These are phyloP conservation scores for Sophora flavescens DNA, from an alignment of 306 rosid species.

Conservation along the genomic window DNA sequence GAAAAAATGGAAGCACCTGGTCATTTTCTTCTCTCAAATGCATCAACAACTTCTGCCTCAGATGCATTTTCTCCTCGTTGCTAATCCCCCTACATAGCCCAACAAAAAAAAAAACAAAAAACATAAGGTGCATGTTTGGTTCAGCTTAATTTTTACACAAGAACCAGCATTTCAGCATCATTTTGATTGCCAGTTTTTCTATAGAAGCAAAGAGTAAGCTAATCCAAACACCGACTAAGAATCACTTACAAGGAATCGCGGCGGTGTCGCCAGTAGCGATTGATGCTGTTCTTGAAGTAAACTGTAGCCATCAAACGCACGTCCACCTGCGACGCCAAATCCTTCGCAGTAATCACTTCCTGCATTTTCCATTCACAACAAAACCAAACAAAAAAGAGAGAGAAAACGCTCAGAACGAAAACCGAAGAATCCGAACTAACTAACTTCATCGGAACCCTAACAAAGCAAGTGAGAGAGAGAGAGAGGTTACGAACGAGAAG, in stretches of 20 bases:
- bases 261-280: slow-evolving; percentile 87
- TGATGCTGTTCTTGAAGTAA: slow-evolving; percentile 81
- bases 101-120: background rate
- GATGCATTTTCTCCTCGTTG: slow-evolving; percentile 86
- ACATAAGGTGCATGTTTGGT: slow-evolving; percentile 35
- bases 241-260: slow-evolving; percentile 69
- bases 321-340: slow-evolving; percentile 78
- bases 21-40: slow-evolving; percentile 86
- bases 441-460: slow-evolving; percentile 58
- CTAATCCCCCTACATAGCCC: slow-evolving; percentile 73
- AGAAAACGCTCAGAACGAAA: slow-evolving; percentile 19
- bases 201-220: background rate
- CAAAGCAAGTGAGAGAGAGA: background rate
- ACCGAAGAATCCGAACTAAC: slow-evolving; percentile 39
- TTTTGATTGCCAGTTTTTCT: background rate
- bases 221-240: background rate
- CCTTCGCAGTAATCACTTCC: slow-evolving; percentile 87
- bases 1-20: slow-evolving; percentile 61
- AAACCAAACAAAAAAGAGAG: background rate
- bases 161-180: background rate
- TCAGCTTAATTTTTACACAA: slow-evolving; percentile 31
- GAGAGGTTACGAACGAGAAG: slow-evolving; percentile 63
- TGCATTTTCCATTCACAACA: slow-evolving; percentile 47
- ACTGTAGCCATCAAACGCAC: slow-evolving; percentile 91
- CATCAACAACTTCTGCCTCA: slow-evolving; percentile 80